Conservation (phyloP, 805 yeast genomes). For the Scheffersomyces amazonensis region DNA sequence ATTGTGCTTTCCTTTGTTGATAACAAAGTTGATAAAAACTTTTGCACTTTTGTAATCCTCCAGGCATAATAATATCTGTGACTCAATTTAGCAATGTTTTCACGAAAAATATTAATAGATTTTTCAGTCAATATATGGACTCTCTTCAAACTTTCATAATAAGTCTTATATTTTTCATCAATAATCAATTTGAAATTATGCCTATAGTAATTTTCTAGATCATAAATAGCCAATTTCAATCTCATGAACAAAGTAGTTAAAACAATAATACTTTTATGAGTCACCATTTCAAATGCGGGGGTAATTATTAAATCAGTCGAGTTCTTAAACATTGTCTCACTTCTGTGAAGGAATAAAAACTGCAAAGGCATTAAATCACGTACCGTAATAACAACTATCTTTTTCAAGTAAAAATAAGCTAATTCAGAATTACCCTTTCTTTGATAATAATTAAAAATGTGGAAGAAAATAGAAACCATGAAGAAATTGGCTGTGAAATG, state of each 20-base stretch:
- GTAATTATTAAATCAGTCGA: slow-evolving; percentile 41
- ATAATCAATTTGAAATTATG: slow-evolving; percentile 2
- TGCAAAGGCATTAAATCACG: slow-evolving; percentile 31
- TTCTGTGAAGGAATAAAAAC: slow-evolving; percentile 27
- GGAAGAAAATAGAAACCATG: slow-evolving; percentile 24
- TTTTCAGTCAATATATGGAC: slow-evolving; percentile 7
- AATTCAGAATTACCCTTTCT: slow-evolving; percentile 18
- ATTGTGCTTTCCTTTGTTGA: slow-evolving; percentile 20
- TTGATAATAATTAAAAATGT: slow-evolving; percentile 41
- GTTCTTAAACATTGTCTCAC: slow-evolving; percentile 35
- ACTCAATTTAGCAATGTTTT: slow-evolving; percentile 42
- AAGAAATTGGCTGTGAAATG: slow-evolving; percentile 26
- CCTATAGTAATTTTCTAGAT: slow-evolving; percentile 3
- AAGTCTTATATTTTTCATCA: slow-evolving; percentile 6
- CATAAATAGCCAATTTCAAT: slow-evolving; percentile 14
- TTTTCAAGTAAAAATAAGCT: slow-evolving; percentile 33
- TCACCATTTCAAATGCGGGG: slow-evolving; percentile 29
- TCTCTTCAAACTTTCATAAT: slow-evolving; percentile 6
- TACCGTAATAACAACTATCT: slow-evolving; percentile 19
- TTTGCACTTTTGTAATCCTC: slow-evolving; percentile 61
- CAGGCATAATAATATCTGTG: slow-evolving; percentile 64
- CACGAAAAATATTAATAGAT: slow-evolving; percentile 10
- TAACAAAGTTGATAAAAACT: slow-evolving; percentile 35
- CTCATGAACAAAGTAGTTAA: slow-evolving; percentile 19
- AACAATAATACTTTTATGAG: slow-evolving; percentile 28